Base-by-base conservation (phyloP, 768 basidiomycete species). In the Exidia glandulosa region DNA sequence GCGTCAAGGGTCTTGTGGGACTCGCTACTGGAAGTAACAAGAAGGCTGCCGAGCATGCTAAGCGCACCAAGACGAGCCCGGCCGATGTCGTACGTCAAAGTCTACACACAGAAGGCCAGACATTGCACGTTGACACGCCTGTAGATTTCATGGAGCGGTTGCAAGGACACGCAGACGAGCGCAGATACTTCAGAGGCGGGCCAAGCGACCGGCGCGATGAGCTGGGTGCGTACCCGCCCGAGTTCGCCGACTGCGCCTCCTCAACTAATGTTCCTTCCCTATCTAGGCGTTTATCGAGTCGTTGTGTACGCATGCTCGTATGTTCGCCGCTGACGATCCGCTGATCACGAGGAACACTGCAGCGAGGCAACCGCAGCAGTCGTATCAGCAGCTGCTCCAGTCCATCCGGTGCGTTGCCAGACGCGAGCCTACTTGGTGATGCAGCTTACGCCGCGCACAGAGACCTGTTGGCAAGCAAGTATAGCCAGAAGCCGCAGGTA, bases 81-180 rank as follows among this genome's bases (percentile, higher is more conserved):
- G 94, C 93, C 23, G 95, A 98, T 70, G 90, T 86, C 14, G 90
- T 92, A 67, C 62, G 87, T 78, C 1, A 30, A n/a, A n/a, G n/a
- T 33, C 2, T 25, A 7, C n/a, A 45, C 27, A 16, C 50, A 13
- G 13, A 13, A 6, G 60, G 57, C 23, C 25, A 9, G 0, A 62
- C 59, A 12, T 47, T 29, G 13, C 13, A 32, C 29, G 16, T 58
- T 59, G 2, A 56, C 52, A 34, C 30, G 31, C 13, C 9, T 56
- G 19, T 41, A 55, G 57, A 71, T 76, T 59, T 66, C 66, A 37
- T 76, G 71, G 68, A 70, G 72, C n/a, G 74, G 75, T 0, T 79
- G 77, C 63, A 76, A 76, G 60, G 78, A 78, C 62, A 48, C 60
- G 63, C 68, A 73, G 57, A 73, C 72, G 58, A 70, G 68, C 57